Base-by-base conservation (phyloP, 1,284 basidiomycete genomes). In the Phellopilus nigrolimitatus region DNA sequence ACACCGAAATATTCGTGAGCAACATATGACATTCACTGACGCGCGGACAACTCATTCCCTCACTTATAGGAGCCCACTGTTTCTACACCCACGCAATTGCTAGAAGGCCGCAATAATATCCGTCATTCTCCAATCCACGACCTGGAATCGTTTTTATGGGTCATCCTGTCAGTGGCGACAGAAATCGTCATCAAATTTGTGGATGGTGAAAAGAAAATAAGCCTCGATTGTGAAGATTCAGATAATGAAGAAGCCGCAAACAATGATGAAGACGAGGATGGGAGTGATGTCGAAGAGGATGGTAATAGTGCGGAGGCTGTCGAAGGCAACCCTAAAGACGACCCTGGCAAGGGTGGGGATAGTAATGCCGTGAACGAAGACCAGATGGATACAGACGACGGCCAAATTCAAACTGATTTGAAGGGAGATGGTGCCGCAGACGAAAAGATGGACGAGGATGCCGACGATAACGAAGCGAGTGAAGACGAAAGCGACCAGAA, bases 81-180 rank as follows among this genome's bases (percentile, higher is more conserved):
- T 10, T 3, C 36, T 10, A 48, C 46, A 3, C 36, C 46, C 13
- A 28, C 24, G 2, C 9, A 15, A 1, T 3, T 48, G 2, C 15
- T 48, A 10, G 10, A 12, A 12, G 41, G 27, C 8, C 41, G 41
- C 27, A 21, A 22, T 7, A 39, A 42, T 17, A 31, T 31, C 12
- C 12, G 13, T 10, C 48, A 31, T 13, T 24, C 33, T 6, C 40
- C 48, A n/a, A 43, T 27, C 13, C 34, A 49, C 15, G 48, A 49
- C 28, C 39, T 49, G 2, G 39, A 49, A 17, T 49, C 48, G 12
- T 49, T 49, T 19, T 30, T 49, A 10, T 49, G 48, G 48, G 38
- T 49, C 10, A 31, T 42, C 12, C 38, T 49, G 5, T 13, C 17
- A 7, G 39, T 40, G 17, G 38, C 40, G 7, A 34, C 39, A 12